Base-by-base conservation (phyloP, 83 land plant genomes). In the Larix sibirica region DNA sequence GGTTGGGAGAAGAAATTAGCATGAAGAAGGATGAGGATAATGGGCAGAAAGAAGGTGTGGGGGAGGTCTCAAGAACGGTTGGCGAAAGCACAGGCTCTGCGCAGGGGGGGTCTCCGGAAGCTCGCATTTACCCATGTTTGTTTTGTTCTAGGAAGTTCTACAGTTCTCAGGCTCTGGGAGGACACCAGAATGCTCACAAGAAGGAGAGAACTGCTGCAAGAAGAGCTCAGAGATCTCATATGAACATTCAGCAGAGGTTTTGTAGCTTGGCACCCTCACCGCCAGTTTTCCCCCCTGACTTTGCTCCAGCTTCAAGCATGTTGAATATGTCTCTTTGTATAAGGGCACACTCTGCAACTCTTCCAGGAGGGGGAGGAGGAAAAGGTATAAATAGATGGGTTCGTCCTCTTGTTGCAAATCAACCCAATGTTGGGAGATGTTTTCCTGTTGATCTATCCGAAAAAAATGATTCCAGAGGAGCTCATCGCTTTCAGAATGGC, bases 131-230 rank as follows among this genome's bases (percentile, higher is more conserved):
- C 60, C 88, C 90, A 17, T 90, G 92, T 21, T 66, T 85, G 36
- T 90, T 88, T 83, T 90, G 92, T 80, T 82, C 85, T 20, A 86
- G 90, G 70, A 86, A 86, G 80, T 90, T 90, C 79, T 67, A 84
- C 82, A 86, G 88, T 79, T 86, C 90, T 44, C 92, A 90, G 83
- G 92, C 90, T 0, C 47, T 90, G 21, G 92, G 92, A 3, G 92
- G 92, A 3, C 92, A 90, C 64, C 92, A 90, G 56, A 90, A 90
- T 71, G 91, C 91, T 10, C 92, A 90, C 82, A 88, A 86, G 79
- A 86, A 84, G 75, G 92, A 90, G 56, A 78, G 92, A 28, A 83
- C 79, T 0, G 82, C 84, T 4, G 88, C 90, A 13, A 83, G 84
- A 76, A 86, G 79, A 38, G 90, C 85, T 17, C 80, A 78, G 63